Conservation (phyloP, 2,329 filamentous ascomycete genomes). For the Cryphonectria parasitica region DNA sequence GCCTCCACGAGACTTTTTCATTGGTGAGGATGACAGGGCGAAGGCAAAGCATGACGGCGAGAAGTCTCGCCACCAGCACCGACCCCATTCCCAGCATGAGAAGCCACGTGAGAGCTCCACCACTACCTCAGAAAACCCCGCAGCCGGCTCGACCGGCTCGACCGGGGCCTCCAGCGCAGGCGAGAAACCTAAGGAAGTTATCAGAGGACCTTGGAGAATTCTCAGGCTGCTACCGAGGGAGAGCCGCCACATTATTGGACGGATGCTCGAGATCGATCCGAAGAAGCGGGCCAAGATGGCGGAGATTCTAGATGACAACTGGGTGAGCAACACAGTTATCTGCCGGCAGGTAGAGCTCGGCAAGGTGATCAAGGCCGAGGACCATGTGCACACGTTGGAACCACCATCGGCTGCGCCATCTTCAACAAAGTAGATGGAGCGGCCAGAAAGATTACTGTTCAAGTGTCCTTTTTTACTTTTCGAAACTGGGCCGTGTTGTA, state of each 20-base stretch:
- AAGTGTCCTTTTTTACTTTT: neutral
- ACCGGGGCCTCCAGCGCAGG: constrained; percentile 29
- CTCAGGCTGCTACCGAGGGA: constrained; percentile 86
- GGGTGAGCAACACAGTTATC: constrained; percentile 84
- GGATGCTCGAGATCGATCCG: constrained; percentile 90
- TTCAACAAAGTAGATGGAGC: constrained; percentile 29
- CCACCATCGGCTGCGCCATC: constrained; percentile 57
- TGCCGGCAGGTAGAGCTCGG: constrained; percentile 78
- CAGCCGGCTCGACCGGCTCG: constrained; percentile 10
- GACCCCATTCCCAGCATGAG: constrained; percentile 32
- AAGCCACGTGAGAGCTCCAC: constrained; percentile 35
- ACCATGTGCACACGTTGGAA: constrained; percentile 85
- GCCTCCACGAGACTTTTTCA: constrained; percentile 44
- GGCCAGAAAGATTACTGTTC: neutral
- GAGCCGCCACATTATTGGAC: constrained; percentile 83
- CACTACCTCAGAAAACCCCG: constrained; percentile 33
- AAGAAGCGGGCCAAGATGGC: constrained; percentile 80
- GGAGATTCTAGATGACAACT: constrained; percentile 85
- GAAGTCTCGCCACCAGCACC: constrained; percentile 13
- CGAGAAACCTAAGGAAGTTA: constrained; percentile 70
- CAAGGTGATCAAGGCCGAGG: constrained; percentile 70
- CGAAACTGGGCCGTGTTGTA: neutral
- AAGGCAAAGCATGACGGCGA: constrained; percentile 21
- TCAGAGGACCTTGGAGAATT: constrained; percentile 91
- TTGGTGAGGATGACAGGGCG: constrained; percentile 38